Evolutionary conservation across 139 green algal genomes (phyloP), one percentile per base, ranked within the genome.

Genomic region (Pleodorina starrii): DNA sequence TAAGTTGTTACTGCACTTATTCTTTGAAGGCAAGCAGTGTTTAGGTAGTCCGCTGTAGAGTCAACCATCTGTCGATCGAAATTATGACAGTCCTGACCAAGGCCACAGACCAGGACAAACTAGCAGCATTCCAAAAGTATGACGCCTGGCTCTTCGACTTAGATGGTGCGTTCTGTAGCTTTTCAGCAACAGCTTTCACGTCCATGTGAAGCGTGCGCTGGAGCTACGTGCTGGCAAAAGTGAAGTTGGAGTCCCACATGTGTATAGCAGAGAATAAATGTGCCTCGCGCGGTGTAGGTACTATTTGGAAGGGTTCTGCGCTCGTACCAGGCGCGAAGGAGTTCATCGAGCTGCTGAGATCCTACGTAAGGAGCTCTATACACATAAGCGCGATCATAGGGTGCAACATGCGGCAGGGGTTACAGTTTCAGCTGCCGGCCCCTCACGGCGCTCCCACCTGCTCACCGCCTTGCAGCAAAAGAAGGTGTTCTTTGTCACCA

Each of bases 401-500:
- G n/a, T n/a, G n/a, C n/a, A n/a, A n/a, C n/a, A n/a, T n/a, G n/a
- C n/a, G n/a, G n/a, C n/a, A n/a, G n/a, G n/a, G n/a, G n/a, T n/a
- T n/a, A n/a, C n/a, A n/a, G n/a, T n/a, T n/a, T n/a, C n/a, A n/a
- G n/a, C n/a, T n/a, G n/a, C n/a, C n/a, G n/a, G n/a, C n/a, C n/a
- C n/a, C n/a, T n/a, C n/a, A n/a, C n/a, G n/a, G n/a, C n/a, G n/a
- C n/a, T n/a, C n/a, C n/a, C n/a, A n/a, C n/a, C n/a, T n/a, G n/a
- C n/a, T n/a, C n/a, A n/a, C n/a, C n/a, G n/a, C n/a, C n/a, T n/a
- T 42, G 72, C 93, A 98, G 94, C 97, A 97, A 81, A 99, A 99
- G 94, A 96, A 97, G 80, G 91, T 99, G 3, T 91, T 98, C 23
- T 99, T 99, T 91, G 96, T 99, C 48, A 99, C 98, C 71, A 99